These are phyloP conservation scores for Heterobasidion irregulare DNA, from an alignment of 1,284 basidiomycete genomes.

Conservation along the genomic window DNA sequence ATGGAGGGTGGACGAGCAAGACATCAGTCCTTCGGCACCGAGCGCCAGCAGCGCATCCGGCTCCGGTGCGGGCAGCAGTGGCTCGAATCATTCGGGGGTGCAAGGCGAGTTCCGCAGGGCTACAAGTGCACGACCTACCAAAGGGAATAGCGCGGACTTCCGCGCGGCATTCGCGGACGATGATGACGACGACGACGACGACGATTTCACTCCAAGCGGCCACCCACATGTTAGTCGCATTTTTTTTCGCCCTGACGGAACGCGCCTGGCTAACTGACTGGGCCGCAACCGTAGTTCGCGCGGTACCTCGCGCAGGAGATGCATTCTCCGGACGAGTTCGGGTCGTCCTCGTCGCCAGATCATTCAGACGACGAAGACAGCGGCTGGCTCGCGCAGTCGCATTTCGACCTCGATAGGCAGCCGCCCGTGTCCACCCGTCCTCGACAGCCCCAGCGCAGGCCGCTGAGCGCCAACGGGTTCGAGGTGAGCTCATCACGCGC, in stretches of 20 bases:
- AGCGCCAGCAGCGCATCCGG: slow-evolving; percentile 14
- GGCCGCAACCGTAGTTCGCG: slow-evolving; percentile 48
- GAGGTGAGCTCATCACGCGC: slow-evolving; percentile 36
- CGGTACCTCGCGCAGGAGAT: slow-evolving; percentile 70
- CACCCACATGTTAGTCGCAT: slow-evolving; percentile 43
- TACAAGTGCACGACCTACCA: slow-evolving; percentile 28
- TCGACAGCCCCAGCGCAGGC: slow-evolving; percentile 38
- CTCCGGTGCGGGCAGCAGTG: slow-evolving; percentile 12
- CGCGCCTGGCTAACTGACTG: background rate
- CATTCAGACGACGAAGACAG: slow-evolving; percentile 60
- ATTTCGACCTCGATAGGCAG: slow-evolving; percentile 48
- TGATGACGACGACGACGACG: slow-evolving; percentile 36
- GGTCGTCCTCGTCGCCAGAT: slow-evolving; percentile 33
- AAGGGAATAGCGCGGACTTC: slow-evolving; percentile 60
- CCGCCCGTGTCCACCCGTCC: slow-evolving; percentile 46
- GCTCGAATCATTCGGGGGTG: slow-evolving; percentile 17
- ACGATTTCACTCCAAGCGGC: slow-evolving; percentile 21
- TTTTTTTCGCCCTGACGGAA: background rate
- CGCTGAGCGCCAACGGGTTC: slow-evolving; percentile 42
- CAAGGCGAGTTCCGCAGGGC: slow-evolving; percentile 53
- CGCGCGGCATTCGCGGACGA: slow-evolving; percentile 43
- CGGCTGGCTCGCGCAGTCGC: slow-evolving; percentile 71
- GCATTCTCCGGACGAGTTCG: slow-evolving; percentile 48
- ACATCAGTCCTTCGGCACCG: slow-evolving; percentile 25
- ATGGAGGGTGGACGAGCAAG: slow-evolving; percentile 71